phyloP scores from a whole-genome alignment of 2,329 filamentous ascomycete genomes.

The Botrytis byssoidea region DNA sequence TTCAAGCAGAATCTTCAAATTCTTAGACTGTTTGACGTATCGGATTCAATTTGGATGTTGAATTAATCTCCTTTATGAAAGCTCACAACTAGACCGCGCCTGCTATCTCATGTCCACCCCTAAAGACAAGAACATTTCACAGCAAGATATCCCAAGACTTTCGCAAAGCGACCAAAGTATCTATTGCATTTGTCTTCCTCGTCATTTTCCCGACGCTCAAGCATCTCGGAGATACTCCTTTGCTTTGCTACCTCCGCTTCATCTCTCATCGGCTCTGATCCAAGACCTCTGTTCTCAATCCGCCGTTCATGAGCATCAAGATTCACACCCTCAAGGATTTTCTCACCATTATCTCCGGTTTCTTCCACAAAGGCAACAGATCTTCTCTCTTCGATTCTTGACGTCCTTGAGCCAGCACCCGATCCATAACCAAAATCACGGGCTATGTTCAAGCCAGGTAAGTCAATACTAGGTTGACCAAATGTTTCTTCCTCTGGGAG shows the following conservation, averaged over 20 bases:
- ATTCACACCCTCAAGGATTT: not conserved
- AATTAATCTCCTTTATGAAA: not conserved
- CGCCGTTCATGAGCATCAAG: not conserved
- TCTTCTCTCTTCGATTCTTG: constrained; percentile 11
- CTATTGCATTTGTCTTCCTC: not conserved
- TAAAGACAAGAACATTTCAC: not conserved
- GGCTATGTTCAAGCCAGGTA: constrained; percentile 2
- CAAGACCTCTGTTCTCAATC: not conserved
- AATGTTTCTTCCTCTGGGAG: constrained; percentile 13
- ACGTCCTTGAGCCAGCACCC: not conserved
- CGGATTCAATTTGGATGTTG: not conserved
- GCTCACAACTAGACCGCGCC: not conserved
- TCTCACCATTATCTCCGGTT: not conserved
- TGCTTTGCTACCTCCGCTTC: not conserved
- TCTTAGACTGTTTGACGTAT: not conserved
- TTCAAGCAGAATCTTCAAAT: not conserved
- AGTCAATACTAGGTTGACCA: constrained; percentile 15
- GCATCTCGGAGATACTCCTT: not conserved
- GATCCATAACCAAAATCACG: not conserved
- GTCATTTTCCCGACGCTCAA: not conserved
- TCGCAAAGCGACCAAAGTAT: not conserved
- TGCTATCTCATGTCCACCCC: not conserved
- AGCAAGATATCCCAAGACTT: not conserved
- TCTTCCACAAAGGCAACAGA: not conserved
- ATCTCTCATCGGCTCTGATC: not conserved